phyloP scores from a whole-genome alignment of 345 rosid species.

The Hibiscus syriacus region DNA sequence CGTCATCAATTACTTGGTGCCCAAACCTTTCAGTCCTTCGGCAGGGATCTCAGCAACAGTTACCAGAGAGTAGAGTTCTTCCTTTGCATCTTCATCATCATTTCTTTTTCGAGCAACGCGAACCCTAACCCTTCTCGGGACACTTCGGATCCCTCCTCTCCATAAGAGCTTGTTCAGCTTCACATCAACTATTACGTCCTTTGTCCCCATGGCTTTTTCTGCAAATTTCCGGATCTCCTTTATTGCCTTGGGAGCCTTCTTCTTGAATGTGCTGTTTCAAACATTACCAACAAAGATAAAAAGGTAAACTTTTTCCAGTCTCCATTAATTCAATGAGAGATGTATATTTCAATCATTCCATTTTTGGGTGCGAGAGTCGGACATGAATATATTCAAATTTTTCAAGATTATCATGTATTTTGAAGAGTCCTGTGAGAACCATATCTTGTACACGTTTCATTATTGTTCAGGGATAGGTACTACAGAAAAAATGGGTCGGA shows the following conservation, averaged over 20 bases:
- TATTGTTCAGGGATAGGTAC: no score
- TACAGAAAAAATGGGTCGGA: no score
- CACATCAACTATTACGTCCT: constrained; percentile 44
- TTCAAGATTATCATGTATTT: no score
- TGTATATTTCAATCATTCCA: no score
- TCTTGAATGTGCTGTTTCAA: constrained; percentile 50
- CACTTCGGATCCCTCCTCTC: constrained; percentile 62
- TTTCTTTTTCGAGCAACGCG: constrained; percentile 57
- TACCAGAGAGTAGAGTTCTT: constrained; percentile 59
- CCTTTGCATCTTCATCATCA: constrained; percentile 62
- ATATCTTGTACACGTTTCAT: no score
- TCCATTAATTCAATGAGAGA: no score
- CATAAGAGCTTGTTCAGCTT: constrained; percentile 62
- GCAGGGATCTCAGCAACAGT: constrained; percentile 49
- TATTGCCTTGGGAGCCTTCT: constrained; percentile 63
- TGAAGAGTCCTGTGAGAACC: no score
- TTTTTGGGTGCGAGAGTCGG: no score
- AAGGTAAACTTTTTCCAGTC: background rate
- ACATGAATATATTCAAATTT: no score
- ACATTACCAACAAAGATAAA: background rate
- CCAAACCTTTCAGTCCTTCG: constrained; percentile 45
- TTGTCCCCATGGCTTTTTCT: no score
- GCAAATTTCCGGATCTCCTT: no score
- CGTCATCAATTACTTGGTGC: constrained; percentile 59
- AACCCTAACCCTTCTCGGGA: constrained; percentile 49